These are phyloP conservation scores for Amesomyces nigricolor DNA, from an alignment of 2,329 filamentous ascomycete genomes.

Conservation along the genomic window DNA sequence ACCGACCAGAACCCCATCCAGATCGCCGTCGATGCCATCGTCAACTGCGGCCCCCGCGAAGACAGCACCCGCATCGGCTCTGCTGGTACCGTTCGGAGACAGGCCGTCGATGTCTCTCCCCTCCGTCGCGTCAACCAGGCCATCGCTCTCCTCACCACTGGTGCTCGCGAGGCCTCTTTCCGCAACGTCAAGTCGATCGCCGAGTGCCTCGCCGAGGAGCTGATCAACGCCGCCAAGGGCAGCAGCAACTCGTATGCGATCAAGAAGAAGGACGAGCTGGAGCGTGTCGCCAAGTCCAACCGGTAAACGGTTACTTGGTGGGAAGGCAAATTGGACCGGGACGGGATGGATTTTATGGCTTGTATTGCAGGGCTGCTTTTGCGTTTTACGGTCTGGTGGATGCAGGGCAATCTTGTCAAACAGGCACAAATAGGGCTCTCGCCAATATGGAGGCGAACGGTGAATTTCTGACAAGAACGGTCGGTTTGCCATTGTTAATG, in stretches of 20 bases:
- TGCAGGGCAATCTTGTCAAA: slow-evolving; percentile 41
- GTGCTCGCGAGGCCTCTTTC: slow-evolving; percentile 98
- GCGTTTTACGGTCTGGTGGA: slow-evolving; percentile 40
- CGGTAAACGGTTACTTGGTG: slow-evolving; percentile 63
- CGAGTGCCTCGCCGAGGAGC: slow-evolving; percentile 98
- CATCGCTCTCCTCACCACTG: slow-evolving; percentile 97
- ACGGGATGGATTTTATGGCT: slow-evolving; percentile 35
- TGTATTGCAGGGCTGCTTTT: slow-evolving; percentile 40
- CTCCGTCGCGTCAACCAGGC: slow-evolving; percentile 99
- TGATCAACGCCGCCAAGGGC: slow-evolving; percentile 99
- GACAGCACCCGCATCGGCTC: slow-evolving; percentile 99
- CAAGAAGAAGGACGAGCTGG: slow-evolving; percentile 99
- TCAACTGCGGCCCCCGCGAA: slow-evolving; percentile 99
- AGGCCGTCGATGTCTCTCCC: slow-evolving; percentile 99
- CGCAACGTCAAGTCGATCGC: slow-evolving; percentile 99
- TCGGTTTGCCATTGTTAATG: slow-evolving; percentile 11
- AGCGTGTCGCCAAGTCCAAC: slow-evolving; percentile 99
- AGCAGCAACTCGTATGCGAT: slow-evolving; percentile 99
- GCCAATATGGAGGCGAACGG: slow-evolving; percentile 26
- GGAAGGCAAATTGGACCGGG: slow-evolving; percentile 25
- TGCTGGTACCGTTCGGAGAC: slow-evolving; percentile 98
- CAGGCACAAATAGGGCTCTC: slow-evolving; percentile 37
- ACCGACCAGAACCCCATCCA: slow-evolving; percentile 99
- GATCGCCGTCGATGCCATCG: slow-evolving; percentile 97
- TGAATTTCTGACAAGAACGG: slow-evolving; percentile 23